Conservation (phyloP, 192 early-diverging fungal species). For the Coemansia sp. region DNA sequence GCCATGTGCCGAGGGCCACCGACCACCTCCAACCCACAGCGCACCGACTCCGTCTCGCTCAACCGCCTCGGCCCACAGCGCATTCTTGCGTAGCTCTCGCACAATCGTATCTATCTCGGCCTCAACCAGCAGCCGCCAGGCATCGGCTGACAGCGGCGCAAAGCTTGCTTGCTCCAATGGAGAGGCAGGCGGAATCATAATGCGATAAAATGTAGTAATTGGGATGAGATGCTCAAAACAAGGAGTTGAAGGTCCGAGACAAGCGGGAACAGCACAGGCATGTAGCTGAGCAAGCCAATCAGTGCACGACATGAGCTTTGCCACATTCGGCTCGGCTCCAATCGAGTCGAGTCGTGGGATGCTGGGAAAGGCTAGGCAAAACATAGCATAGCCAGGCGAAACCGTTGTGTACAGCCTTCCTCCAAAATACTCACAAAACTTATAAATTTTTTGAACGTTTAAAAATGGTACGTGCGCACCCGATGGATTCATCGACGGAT, state of each 20-base stretch:
- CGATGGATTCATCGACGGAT: neutral
- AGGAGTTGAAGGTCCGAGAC: neutral
- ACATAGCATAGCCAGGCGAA: neutral
- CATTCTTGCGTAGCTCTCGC: constrained; percentile 53
- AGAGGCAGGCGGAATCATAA: neutral
- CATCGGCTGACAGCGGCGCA: constrained; percentile 29
- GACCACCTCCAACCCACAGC: constrained; percentile 53
- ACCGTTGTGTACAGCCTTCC: neutral
- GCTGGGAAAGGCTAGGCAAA: neutral
- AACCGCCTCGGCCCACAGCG: constrained; percentile 44
- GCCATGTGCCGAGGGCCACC: constrained; percentile 31
- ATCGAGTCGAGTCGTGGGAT: neutral
- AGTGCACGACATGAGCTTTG: neutral
- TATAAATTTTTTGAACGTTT: neutral
- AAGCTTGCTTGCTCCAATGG: neutral
- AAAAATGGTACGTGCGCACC: neutral
- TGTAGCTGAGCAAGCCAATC: neutral
- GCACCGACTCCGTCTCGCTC: constrained; percentile 45
- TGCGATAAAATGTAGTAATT: neutral
- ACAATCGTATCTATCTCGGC: constrained; percentile 51
- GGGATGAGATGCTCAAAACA: neutral
- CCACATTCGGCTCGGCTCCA: neutral
- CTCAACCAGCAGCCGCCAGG: constrained; percentile 50
- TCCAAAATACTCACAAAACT: neutral
- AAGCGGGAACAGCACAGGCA: neutral